phyloP scores from a whole-genome alignment of 2,329 filamentous ascomycete species.

The Parascedosporium putredinis region DNA sequence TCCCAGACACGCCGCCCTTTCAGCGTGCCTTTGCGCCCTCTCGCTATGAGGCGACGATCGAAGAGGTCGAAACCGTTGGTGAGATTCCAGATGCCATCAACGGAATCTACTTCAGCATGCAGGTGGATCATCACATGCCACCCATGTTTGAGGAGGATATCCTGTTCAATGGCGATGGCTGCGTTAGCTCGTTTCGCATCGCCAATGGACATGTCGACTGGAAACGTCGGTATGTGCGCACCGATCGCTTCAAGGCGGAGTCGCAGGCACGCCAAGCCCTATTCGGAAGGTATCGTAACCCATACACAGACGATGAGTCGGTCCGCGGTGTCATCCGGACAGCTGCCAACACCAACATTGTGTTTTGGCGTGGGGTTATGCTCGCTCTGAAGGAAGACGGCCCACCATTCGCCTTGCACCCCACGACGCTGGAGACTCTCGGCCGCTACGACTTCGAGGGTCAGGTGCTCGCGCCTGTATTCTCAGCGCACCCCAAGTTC shows the following conservation, averaged over 20 bases:
- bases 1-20: too few species aligned
- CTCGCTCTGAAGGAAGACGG: conserved; percentile 46
- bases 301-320: conserved; percentile 43
- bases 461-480: conserved; percentile 35
- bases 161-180: conserved; percentile 27
- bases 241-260: conserved; percentile 27
- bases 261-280: conserved; percentile 21
- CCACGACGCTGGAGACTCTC: conserved; percentile 36
- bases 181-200: conserved; percentile 24
- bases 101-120: conserved; percentile 38
- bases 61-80: conserved; percentile 30
- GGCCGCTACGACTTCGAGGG: conserved; percentile 42
- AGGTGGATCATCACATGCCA: conserved; percentile 43
- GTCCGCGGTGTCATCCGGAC: conserved; percentile 45
- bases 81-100: conserved; percentile 32
- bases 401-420: conserved; percentile 40
- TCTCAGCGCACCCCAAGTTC: conserved; percentile 42
- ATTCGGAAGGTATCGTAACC: conserved; percentile 36
- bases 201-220: conserved; percentile 20
- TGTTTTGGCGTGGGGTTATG: conserved; percentile 44
- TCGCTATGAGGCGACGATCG: too few species aligned
- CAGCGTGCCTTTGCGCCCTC: too few species aligned
- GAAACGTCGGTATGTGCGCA: conserved; percentile 25
- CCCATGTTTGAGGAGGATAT: conserved; percentile 41
- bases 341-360: conserved; percentile 48